These are phyloP conservation scores for Eimeria acervulina DNA, from an alignment of 169 alveolate species.

Conservation along the genomic window DNA sequence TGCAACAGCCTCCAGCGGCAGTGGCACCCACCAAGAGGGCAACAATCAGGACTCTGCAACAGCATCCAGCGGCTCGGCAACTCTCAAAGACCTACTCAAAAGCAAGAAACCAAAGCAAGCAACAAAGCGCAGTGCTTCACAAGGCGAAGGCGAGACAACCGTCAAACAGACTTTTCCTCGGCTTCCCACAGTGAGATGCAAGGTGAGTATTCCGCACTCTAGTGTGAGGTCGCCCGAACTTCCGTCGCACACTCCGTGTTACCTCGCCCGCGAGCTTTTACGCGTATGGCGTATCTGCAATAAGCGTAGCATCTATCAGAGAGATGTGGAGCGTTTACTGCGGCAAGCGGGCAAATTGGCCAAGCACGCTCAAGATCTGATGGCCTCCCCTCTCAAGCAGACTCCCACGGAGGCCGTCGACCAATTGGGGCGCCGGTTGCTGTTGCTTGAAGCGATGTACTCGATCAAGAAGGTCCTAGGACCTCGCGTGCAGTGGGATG, in stretches of 20 bases:
- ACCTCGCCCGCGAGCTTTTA: background rate
- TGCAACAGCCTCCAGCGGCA: background rate
- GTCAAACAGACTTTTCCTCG: background rate
- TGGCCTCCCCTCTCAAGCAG: background rate
- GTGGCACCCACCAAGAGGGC: background rate
- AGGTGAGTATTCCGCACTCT: background rate
- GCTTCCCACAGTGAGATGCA: background rate
- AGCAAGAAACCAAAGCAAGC: background rate
- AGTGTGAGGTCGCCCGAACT: background rate
- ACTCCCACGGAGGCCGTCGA: conserved; percentile 2
- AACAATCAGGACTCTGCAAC: background rate
- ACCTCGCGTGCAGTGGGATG: background rate
- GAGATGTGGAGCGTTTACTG: background rate
- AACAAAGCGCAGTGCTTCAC: background rate
- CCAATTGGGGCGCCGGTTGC: conserved; percentile 11
- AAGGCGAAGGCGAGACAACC: background rate
- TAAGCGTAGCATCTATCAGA: background rate
- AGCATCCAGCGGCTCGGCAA: background rate
- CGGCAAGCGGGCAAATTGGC: background rate
- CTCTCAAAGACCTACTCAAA: background rate
- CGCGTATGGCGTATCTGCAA: background rate
- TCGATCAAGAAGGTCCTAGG: conserved; percentile 2
- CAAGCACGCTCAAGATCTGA: background rate
- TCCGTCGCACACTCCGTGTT: background rate
- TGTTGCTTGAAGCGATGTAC: background rate